Percentiles rank a stretch among this genome's conserved stretches.
Evolutionary conservation across 2,329 filamentous ascomycete genomes (phyloP).

Genomic region (Colletotrichum spaethianum): DNA sequence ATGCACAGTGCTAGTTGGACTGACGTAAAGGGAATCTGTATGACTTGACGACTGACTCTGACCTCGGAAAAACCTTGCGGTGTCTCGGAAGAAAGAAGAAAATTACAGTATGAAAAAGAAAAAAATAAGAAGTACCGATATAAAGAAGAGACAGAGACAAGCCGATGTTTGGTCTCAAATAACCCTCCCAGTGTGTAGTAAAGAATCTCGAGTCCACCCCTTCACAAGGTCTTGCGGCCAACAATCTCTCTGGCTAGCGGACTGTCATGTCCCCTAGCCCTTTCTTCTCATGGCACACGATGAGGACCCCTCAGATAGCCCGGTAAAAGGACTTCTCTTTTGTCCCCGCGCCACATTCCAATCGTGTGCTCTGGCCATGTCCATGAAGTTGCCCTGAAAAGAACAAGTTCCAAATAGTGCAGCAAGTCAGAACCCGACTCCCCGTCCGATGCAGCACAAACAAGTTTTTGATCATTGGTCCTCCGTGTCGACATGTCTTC

Average conservation of each 20-base stretch:
- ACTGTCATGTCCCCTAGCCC: slow-evolving; percentile 22
- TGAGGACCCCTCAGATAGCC: slow-evolving; percentile 6
- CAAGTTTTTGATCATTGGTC: slow-evolving; percentile 42
- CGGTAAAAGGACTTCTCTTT: slow-evolving; percentile 13
- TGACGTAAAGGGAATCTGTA: slow-evolving; percentile 41
- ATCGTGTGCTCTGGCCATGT: slow-evolving; percentile 23
- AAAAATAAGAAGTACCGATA: slow-evolving; percentile 40
- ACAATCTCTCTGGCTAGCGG: slow-evolving; percentile 23
- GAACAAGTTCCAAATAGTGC: slow-evolving; percentile 37
- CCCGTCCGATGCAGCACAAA: slow-evolving; percentile 55
- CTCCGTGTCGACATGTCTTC: slow-evolving; percentile 33
- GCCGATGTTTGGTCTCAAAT: slow-evolving; percentile 41
- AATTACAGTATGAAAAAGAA: slow-evolving; percentile 39
- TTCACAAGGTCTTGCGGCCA: slow-evolving; percentile 35
- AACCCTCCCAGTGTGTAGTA: slow-evolving; percentile 38
- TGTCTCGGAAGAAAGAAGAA: slow-evolving; percentile 43
- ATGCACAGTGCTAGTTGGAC: slow-evolving; percentile 25
- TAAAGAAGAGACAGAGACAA: slow-evolving; percentile 42
- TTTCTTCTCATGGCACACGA: slow-evolving; percentile 19
- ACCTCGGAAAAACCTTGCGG: slow-evolving; percentile 40
- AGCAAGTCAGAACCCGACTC: slow-evolving; percentile 56
- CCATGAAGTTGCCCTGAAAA: slow-evolving; percentile 39
- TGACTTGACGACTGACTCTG: slow-evolving; percentile 41
- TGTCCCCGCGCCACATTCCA: slow-evolving; percentile 20
- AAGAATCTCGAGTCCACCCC: slow-evolving; percentile 42